Evolutionary conservation across 495 filamentous ascomycete species (phyloP), one percentile per base, ranked within the genome.

Genomic region (Penicillium subrubescens): DNA sequence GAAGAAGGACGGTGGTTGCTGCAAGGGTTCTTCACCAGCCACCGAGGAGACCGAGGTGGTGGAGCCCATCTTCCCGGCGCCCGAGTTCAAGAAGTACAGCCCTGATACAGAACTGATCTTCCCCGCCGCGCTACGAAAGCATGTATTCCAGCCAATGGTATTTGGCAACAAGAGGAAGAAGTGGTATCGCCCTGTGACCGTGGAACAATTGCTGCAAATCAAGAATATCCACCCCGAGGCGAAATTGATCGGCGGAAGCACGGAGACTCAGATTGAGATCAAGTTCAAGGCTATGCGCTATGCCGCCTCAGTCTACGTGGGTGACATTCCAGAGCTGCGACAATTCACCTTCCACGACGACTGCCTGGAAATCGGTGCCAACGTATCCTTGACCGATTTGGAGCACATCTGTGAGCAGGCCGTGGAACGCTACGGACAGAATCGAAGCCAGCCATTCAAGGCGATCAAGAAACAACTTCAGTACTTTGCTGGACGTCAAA

Each of bases 251-350:
- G 94, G 94, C 29, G 95, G 95, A 46, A 96, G 92, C 73, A 96
- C 92, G 5, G 95, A 99, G 77, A 98, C 94, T 0, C 95, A 97
- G 74, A 97, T 99, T 58, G 95, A 99, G 76, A 89, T 96, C 77
- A 97, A 97, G 73, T 99, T 99, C 84, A 98, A 99, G 81, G 92
- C 87, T 2, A 88, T 96, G 86, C 87, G 92, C 68, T 99, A 97
- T 73, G 86, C 87, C 12, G 87, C 89, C 7, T 97, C 93, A 0
- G 94, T 99, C 1, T 98, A 90, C 72, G 88, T 98, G 15, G 93
- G 93, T 29, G 95, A 99, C 71, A 97, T 99, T 66, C 80, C 91
- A 1, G 95, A 98, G 76, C 79, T 99, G 50, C 81, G 91, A 27
- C 83, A 91, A 62, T 97, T 90, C 74, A 83, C 82, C 3, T 89